Evolutionary conservation across 768 basidiomycete species (phyloP).

Genomic region (Mycena maculata): DNA sequence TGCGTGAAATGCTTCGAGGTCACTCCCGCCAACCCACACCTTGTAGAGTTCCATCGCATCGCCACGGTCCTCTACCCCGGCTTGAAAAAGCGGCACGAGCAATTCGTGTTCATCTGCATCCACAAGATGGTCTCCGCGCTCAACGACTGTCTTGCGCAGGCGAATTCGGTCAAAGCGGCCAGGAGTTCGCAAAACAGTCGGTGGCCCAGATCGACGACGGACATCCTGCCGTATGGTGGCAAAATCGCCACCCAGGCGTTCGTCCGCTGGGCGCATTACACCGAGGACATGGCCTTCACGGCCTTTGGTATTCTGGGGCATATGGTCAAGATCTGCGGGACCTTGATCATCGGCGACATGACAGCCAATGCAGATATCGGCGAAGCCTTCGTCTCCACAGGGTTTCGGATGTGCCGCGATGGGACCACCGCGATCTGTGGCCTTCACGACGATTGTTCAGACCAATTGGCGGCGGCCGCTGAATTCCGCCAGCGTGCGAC

Average conservation of each 20-base stretch:
- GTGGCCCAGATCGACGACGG: not conserved
- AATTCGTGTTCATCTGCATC: constrained; percentile 1
- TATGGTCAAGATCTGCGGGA: constrained; percentile 13
- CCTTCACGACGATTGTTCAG: not conserved
- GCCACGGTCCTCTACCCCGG: not conserved
- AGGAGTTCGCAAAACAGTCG: not conserved
- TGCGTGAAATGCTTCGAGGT: not conserved
- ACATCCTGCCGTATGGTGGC: not conserved
- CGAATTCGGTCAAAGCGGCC: not conserved
- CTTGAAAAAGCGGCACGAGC: not conserved
- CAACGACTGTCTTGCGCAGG: constrained; percentile 3
- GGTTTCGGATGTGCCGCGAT: constrained; percentile 2
- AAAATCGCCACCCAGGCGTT: not conserved
- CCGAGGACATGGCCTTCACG: constrained; percentile 13
- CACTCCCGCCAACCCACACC: not conserved
- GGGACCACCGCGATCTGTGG: not conserved
- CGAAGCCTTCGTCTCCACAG: constrained; percentile 5
- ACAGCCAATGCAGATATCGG: not conserved
- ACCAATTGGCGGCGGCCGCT: not conserved
- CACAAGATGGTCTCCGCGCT: constrained; percentile 16
- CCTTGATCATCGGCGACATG: constrained; percentile 6
- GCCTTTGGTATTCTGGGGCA: constrained; percentile 3
- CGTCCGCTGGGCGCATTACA: not conserved
- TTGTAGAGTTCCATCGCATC: constrained; percentile 1
- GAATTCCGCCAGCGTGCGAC: constrained; percentile 17